Base-by-base conservation (phyloP, 2,329 filamentous ascomycete genomes). In the Alternaria brassicae region DNA sequence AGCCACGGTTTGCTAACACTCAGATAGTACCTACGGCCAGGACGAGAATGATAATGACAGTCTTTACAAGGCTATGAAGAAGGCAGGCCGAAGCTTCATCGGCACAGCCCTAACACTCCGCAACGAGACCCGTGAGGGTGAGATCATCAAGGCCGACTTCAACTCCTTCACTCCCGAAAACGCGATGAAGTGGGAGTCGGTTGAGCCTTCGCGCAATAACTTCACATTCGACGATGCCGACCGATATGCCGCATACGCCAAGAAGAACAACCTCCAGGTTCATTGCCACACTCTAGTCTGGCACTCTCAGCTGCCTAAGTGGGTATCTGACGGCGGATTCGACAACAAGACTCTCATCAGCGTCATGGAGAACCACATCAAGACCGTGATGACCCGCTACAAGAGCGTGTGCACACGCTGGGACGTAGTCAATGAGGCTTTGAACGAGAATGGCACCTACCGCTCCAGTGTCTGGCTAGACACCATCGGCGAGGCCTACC, bases 221-320 rank as follows among this genome's bases (percentile, higher is more conserved):
- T 81, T 80, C 65, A 77, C 73, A n/a, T 79, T 76, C 44, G 65
- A 64, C 3, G 73, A 73, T 28, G 76, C 73, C 17, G 78, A 80
- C 54, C 69, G 65, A 9, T 72, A 77, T 42, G 70, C 71, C 21
- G 66, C 73, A 10, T 75, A 76, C 32, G 78, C 78, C 0, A 64
- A 65, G 45, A 68, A 72, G 49, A 75, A 80, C 62, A 69, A 74
- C 27, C 71, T 77, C 45, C 59, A 71, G 12, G 58, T 77, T 6
- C 69, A 78, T 44, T 81, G 79, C 72, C 79, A 81, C 61, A 79
- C 66, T 8, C 67, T 80, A 5, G 77, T 81, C 3, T 81, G 79
- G 79, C 72, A 80, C 65, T 74, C 67, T 37, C 78, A 80, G 48
- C 68, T 80, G 13, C 78, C 79, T 0, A 58, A 53, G 13, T 81